Evolutionary conservation across 352 stramenopile species (phyloP).

Genomic region (Elongisporangium prolatum): DNA sequence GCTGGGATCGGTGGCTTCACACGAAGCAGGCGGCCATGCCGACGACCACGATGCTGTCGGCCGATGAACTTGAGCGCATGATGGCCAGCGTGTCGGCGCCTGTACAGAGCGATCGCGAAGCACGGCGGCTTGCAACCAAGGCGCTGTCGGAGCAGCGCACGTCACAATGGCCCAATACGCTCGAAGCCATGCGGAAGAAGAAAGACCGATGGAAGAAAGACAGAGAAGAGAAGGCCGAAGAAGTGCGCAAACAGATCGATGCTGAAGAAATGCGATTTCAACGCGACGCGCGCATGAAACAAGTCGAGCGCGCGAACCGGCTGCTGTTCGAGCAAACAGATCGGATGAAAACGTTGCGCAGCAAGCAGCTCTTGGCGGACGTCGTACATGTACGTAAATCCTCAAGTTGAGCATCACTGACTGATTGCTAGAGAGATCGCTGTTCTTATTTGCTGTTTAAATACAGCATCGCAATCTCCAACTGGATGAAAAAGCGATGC

Average conservation of each 20-base stretch:
- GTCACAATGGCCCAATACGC: slow-evolving; percentile 88
- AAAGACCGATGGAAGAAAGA: slow-evolving; percentile 91
- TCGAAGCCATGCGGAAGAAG: slow-evolving; percentile 86
- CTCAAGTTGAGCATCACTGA: not conserved
- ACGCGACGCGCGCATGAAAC: slow-evolving; percentile 57
- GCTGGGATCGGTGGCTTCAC: not conserved
- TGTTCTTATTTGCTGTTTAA: too few species aligned
- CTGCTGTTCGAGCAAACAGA: slow-evolving; percentile 90
- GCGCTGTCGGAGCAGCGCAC: slow-evolving; percentile 78
- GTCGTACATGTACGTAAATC: slow-evolving; percentile 57
- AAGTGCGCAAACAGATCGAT: slow-evolving; percentile 65
- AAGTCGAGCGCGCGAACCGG: slow-evolving; percentile 83
- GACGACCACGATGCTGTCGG: slow-evolving; percentile 40
- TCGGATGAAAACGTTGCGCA: slow-evolving; percentile 89
- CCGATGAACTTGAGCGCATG: slow-evolving; percentile 69
- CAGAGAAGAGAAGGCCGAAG: slow-evolving; percentile 81
- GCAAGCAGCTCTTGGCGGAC: slow-evolving; percentile 81
- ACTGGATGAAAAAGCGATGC: slow-evolving; percentile 62
- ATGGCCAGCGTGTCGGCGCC: slow-evolving; percentile 63
- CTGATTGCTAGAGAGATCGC: too few species aligned
- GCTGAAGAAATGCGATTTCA: slow-evolving; percentile 76
- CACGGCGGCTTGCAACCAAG: slow-evolving; percentile 57
- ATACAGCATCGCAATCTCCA: slow-evolving; percentile 77
- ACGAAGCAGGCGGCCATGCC: slow-evolving; percentile 11
- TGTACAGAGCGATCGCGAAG: slow-evolving; percentile 58